These are phyloP conservation scores for Liquidambar formosana DNA, from an alignment of 164 flowering plant species.

Conservation along the genomic window DNA sequence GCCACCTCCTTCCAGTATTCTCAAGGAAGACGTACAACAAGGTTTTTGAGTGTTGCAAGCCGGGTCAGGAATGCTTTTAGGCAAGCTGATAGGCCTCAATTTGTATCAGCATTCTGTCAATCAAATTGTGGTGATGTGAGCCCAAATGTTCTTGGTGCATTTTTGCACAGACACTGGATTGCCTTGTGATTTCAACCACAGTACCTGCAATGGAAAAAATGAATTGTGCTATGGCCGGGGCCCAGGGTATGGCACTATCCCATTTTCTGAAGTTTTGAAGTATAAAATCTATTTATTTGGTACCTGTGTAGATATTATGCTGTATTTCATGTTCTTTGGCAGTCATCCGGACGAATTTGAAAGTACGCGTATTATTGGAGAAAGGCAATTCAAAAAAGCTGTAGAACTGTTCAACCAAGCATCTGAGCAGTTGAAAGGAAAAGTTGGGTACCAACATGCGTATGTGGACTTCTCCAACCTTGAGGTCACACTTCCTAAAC, in stretches of 20 bases:
- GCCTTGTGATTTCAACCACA: slow-evolving; percentile 98
- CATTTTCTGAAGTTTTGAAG: neutral
- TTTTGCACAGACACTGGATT: slow-evolving; percentile 89
- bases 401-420: slow-evolving; percentile 75
- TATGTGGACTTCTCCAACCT: slow-evolving; percentile 83
- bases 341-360: slow-evolving; percentile 98
- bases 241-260: slow-evolving; percentile 67
- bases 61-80: slow-evolving; percentile 72
- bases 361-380: slow-evolving; percentile 92
- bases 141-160: slow-evolving; percentile 96
- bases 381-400: slow-evolving; percentile 85
- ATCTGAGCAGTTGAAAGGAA: slow-evolving; percentile 76
- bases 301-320: neutral
- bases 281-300: neutral
- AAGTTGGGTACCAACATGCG: slow-evolving; percentile 75
- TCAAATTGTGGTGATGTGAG: slow-evolving; percentile 98
- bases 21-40: slow-evolving; percentile 66
- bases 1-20: slow-evolving; percentile 79
- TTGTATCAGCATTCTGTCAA: slow-evolving; percentile 97
- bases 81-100: slow-evolving; percentile 65
- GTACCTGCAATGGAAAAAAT: slow-evolving; percentile 95
- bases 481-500: slow-evolving; percentile 62
- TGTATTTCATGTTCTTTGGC: slow-evolving; percentile 16
- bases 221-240: slow-evolving; percentile 98
- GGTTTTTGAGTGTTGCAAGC: slow-evolving; percentile 54